Percentiles rank a stretch among this genome's conserved stretches.
Conservation (phyloP, 495 filamentous ascomycete species). For the Tuber calosporum region DNA sequence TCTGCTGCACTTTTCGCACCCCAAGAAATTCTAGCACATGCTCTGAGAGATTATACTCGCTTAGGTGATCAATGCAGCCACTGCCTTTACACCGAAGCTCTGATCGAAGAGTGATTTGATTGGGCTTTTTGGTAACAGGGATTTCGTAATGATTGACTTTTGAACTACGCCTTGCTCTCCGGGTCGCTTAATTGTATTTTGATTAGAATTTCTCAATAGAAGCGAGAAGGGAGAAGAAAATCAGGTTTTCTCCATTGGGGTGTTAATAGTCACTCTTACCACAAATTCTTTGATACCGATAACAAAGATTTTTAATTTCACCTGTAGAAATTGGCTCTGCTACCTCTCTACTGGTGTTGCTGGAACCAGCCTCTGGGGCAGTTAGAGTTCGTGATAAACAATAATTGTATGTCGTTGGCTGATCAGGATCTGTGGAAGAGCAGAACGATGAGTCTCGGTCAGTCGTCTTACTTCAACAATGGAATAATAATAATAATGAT, state of each 20-base stretch:
- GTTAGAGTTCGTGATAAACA: neutral
- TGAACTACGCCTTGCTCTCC: neutral
- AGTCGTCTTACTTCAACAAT: neutral
- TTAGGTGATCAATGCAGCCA: neutral
- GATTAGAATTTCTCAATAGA: neutral
- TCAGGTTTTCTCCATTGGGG: neutral
- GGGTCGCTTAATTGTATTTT: neutral
- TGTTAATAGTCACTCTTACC: neutral
- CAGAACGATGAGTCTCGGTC: neutral
- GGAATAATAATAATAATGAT: neutral
- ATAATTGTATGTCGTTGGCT: neutral
- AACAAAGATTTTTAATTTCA: neutral
- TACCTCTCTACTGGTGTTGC: neutral
- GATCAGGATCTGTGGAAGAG: neutral
- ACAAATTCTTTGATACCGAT: neutral
- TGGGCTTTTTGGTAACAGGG: neutral
- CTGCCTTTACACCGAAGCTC: neutral
- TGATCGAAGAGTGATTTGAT: neutral
- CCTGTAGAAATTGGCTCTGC: neutral
- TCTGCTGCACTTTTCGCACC: slow-evolving; percentile 26
- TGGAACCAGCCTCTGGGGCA: neutral
- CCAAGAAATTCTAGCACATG: slow-evolving; percentile 29
- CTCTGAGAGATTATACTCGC: slow-evolving; percentile 7
- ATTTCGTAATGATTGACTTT: neutral
- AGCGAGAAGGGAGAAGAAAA: neutral